Conservation (phyloP, 805 yeast genomes). For the Soucietia sequanensis region DNA sequence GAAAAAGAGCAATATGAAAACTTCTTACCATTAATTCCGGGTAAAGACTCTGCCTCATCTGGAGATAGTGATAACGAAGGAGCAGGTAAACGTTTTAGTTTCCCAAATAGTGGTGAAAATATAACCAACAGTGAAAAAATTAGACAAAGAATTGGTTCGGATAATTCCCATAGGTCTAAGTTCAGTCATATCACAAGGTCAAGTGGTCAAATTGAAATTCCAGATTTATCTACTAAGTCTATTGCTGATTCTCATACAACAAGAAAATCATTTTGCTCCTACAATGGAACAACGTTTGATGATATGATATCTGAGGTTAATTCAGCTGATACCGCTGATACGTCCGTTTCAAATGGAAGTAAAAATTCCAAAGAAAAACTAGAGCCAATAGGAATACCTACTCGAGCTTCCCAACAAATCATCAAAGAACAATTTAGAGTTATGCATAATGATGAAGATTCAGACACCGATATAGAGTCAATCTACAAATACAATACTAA, state of each 20-base stretch:
- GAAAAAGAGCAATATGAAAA: background rate
- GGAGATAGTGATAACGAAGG: constrained; percentile 31
- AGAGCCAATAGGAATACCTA: constrained; percentile 39
- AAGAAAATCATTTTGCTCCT: constrained; percentile 8
- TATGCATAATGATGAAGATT: constrained; percentile 20
- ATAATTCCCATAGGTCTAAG: constrained; percentile 13
- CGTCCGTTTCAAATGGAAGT: constrained; percentile 5
- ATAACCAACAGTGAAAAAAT: constrained; percentile 29
- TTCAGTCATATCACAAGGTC: constrained; percentile 14
- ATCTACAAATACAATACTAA: constrained; percentile 13
- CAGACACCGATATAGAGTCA: constrained; percentile 33
- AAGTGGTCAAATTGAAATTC: constrained; percentile 42
- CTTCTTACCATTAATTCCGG: no score
- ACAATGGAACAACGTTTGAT: constrained; percentile 25
- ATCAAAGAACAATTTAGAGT: constrained; percentile 24
- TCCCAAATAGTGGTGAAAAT: constrained; percentile 34
- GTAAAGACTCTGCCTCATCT: background rate
- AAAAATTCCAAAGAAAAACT: constrained; percentile 9
- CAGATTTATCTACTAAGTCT: constrained; percentile 28
- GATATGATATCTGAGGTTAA: constrained; percentile 23
- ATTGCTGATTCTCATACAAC: constrained; percentile 12
- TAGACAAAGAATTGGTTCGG: constrained; percentile 10
- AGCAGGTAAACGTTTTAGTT: constrained; percentile 33
- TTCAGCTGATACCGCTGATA: constrained; percentile 14
- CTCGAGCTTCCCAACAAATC: constrained; percentile 26